Base-by-base conservation (phyloP, 2,329 filamentous ascomycete genomes). In the Periconia sp. region DNA sequence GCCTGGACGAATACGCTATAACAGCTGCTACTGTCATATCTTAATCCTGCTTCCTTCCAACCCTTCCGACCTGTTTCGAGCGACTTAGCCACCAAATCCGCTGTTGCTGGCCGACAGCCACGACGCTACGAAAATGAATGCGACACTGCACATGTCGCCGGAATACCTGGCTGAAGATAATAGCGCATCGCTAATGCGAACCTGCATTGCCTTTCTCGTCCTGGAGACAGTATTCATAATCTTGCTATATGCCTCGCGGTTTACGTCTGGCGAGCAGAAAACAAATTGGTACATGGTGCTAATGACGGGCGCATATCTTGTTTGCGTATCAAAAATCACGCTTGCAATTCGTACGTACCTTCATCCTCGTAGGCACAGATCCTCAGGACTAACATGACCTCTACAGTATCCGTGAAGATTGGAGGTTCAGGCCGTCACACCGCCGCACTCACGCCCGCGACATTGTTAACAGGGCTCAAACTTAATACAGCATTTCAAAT, bases 401-500 rank as follows among this genome's bases (percentile, higher is more conserved):
- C 3, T 16, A 21, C 30, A 60, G 57, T 54, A 2, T 38, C 47
- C 23, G 21, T 60, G 18, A 15, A 50, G 15, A 41, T 58, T 18
- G 57, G 54, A 19, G 57, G 57, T 13, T 40, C 48, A 34, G 57
- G 57, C 8, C 44, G 37, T 15, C 57, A 60, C 31, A 30, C 42
- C 6, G 15, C 18, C 2, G 23, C 52, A 1, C 43, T 57, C 15
- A 9, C 32, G 11, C 28, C 17, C 15, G 4, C 29, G 4, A 48
- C 45, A 3, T 36, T 54, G 22, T 15, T n/a, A 1, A 49, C 28
- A 6, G 33, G 44, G 3, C 43, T 61, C 5, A 53, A 59, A 21
- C 42, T 61, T 7, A 39, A 42, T 19, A 43, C 40, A 1, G 46
- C 37, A 2, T 21, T 48, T 5, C 55, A 57, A 36, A 46, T 61